Evolutionary conservation across 345 rosid species (phyloP).

Genomic region (Brassica nigra): DNA sequence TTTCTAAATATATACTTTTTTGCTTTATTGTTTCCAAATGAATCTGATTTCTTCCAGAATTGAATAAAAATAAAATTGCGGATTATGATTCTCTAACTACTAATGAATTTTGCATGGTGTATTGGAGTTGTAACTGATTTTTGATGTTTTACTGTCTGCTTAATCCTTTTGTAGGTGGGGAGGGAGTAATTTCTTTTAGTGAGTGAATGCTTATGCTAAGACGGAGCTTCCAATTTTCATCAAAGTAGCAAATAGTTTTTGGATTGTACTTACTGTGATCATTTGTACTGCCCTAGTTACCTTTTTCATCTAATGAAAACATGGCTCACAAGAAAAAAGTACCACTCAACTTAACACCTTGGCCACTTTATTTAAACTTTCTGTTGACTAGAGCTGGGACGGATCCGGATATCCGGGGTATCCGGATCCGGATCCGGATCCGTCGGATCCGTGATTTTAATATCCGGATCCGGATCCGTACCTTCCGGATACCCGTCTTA

Average conservation of each 20-base stretch:
- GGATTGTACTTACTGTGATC: not conserved
- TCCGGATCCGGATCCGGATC: too few relatives aligned
- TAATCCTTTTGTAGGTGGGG: not conserved
- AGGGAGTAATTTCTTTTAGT: not conserved
- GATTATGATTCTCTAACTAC: not conserved
- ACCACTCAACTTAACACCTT: not conserved
- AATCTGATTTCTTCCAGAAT: too few relatives aligned
- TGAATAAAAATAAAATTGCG: too few relatives aligned
- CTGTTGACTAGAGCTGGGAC: not conserved
- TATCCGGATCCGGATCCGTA: too few relatives aligned
- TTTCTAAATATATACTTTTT: not conserved
- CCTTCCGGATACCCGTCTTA: too few relatives aligned
- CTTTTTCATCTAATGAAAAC: not conserved
- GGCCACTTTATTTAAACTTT: not conserved
- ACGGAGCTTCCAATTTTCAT: not conserved
- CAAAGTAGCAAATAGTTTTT: not conserved
- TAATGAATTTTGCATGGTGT: not conserved
- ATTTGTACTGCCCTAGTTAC: not conserved
- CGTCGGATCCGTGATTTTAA: too few relatives aligned
- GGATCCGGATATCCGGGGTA: too few relatives aligned
- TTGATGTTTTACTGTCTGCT: too few relatives aligned
- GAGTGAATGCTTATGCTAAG: not conserved
- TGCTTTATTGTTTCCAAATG: not conserved
- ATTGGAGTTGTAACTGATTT: not conserved
- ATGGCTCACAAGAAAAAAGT: not conserved